Base-by-base conservation (phyloP, 1,284 basidiomycete species). In the Macrocybe sp. region DNA sequence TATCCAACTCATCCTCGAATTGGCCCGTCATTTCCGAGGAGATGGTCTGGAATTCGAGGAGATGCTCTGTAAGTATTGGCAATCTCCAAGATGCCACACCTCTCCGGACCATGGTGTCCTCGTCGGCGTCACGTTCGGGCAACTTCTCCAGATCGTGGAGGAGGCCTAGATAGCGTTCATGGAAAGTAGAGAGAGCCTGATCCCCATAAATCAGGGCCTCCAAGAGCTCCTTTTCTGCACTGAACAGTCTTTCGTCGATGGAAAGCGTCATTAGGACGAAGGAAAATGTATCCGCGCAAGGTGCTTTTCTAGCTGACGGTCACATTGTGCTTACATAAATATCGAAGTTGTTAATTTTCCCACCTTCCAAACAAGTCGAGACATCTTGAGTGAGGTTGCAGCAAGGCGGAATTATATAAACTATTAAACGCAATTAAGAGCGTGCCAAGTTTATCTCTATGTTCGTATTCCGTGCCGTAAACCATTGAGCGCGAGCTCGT, bases 241-340 rank as follows among this genome's bases (percentile, higher is more conserved):
- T 6, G 29, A 31, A 30, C 9, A 48, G 30, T 28, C 47, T 44
- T 1, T 22, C 35, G 28, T 9, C 30, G 3, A 48, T 44, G 28
- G 47, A 44, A 16, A 30, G 5, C 4, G 28, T 35, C 33, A 22
- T 22, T 22, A 22, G 22, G 22, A 22, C 4, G 22, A 22, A 22
- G 22, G 22, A 4, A 22, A 22, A 22, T 22, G 22, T 22, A 22
- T 22, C 22, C 2, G 22, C 22, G 22, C 22, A 22, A 22, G 22
- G 22, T 22, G 22, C 2, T 22, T 22, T 22, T 22, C 22, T 22
- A 4, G 22, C 22, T 22, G 2, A 22, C 22, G 22, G 22, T 22
- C 22, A 22, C 43, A 45, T 49, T 49, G 44, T 49, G 48, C 43
- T 49, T 49, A 49, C 39, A 4, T 49, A 48, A 44, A n/a, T 22